A percentile compares a stretch with the other conserved stretches of the same genome.
These are phyloP conservation scores for Neophaeococcomyces mojaviensis DNA, from an alignment of 2,329 filamentous ascomycete species.

Conservation along the genomic window DNA sequence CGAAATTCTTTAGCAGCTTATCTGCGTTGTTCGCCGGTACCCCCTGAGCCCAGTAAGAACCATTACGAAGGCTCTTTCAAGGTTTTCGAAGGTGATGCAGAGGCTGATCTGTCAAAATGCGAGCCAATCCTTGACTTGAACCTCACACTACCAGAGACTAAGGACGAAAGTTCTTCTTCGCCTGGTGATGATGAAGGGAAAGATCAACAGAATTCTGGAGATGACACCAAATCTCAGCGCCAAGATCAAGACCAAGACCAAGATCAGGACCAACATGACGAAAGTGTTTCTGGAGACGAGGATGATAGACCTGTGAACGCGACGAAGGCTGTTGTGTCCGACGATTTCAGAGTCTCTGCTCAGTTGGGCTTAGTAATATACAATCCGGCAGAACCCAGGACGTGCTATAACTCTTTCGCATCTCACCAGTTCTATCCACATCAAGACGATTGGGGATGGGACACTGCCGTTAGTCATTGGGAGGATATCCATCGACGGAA, in stretches of 20 bases:
- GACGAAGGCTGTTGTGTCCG: conserved; percentile 6
- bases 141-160: not conserved
- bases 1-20: conserved; percentile 53
- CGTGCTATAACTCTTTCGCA: conserved; percentile 49
- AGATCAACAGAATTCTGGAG: not conserved
- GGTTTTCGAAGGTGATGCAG: conserved; percentile 32
- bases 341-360: conserved; percentile 46
- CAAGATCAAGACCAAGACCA: not conserved
- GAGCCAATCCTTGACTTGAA: conserved; percentile 3
- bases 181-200: not conserved
- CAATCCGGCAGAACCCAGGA: conserved; percentile 55
- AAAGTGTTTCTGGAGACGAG: conserved; percentile 1
- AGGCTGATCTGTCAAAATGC: conserved; percentile 28
- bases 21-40: conserved; percentile 51
- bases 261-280: not conserved
- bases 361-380: conserved; percentile 56
- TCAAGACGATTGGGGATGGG: conserved; percentile 58
- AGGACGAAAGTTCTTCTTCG: conserved; percentile 6
- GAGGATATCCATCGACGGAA: conserved; percentile 52
- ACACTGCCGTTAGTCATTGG: conserved; percentile 52
- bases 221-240: conserved; percentile 1
- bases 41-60: conserved; percentile 31
- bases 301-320: not conserved
- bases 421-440: conserved; percentile 53
- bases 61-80: conserved; percentile 34